Evolutionary conservation across 1,139 yeast genomes (phyloP).

Genomic region (Yamadazyma atmosphaerica): DNA sequence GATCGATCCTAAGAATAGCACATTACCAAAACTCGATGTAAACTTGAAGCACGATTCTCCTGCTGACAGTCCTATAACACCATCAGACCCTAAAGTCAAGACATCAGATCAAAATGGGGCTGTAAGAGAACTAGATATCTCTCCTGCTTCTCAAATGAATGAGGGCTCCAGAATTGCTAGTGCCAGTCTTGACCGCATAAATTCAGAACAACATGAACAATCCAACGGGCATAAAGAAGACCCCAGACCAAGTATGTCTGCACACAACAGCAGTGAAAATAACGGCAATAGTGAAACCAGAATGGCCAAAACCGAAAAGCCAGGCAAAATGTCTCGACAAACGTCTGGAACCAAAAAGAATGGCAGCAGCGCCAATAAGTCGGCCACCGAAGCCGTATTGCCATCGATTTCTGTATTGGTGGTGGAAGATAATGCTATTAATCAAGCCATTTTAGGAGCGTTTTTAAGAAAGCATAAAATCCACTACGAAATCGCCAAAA

Average conservation of each 20-base stretch:
- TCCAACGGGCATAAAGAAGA: not conserved
- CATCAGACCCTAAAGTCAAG: slow-evolving; percentile 2
- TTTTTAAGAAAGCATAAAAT: slow-evolving; percentile 85
- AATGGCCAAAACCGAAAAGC: not conserved
- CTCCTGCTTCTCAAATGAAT: no score
- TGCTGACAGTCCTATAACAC: slow-evolving; percentile 5
- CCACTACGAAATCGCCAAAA: slow-evolving; percentile 81
- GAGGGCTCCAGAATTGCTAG: no score
- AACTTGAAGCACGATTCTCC: slow-evolving; percentile 3
- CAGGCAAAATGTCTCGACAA: slow-evolving; percentile 10
- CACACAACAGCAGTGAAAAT: not conserved
- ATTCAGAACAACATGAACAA: not conserved
- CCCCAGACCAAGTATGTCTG: not conserved
- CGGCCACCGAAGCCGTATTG: slow-evolving; percentile 35
- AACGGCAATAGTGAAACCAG: not conserved
- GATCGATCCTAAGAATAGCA: slow-evolving; percentile 4
- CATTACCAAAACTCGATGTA: slow-evolving; percentile 13
- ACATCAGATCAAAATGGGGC: not conserved
- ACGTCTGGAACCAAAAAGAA: slow-evolving; percentile 15
- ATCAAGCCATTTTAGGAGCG: slow-evolving; percentile 91
- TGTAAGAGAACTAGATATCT: not conserved
- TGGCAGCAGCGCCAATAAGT: slow-evolving; percentile 7
- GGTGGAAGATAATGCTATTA: slow-evolving; percentile 94
- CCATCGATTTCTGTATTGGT: slow-evolving; percentile 90
- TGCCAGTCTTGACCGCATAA: no score